Evolutionary conservation across 352 stramenopile species (phyloP), one percentile per base, ranked within the genome.

Genomic region (Peronospora destructor): DNA sequence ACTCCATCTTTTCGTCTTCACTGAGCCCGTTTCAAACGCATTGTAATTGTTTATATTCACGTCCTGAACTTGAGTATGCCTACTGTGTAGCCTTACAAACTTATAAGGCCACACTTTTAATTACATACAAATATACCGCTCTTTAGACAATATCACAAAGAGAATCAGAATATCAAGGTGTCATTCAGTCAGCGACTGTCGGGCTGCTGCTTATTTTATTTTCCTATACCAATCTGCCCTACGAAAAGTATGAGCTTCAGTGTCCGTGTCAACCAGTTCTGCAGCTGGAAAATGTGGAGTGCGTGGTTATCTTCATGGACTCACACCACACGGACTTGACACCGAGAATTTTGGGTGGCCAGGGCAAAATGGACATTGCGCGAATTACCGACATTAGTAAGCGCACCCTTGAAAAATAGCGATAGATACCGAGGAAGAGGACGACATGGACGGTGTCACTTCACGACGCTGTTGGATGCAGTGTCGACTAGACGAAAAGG

Each of bases 131-230:
- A 21, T 17, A 4, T 37, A 37, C 33, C 33, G 23, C 5, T 26
- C 23, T 26, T 26, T 6, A 26, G 5, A 26, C 23, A 26, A 26
- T 26, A 6, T 3, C 23, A 26, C 23, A 26, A 26, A 26, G 5
- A 0, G 23, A 26, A 26, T 26, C 23, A 26, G 4, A 26, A 26
- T 23, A 72, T 83, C 50, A 87, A 85, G 63, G 38, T 91, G 32
- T 88, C 76, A 55, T 64, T 91, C 7, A 76, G 64, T 50, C 69
- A 91, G 59, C 87, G 87, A 68, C 63, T 47, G 70, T 71, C 64
- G 79, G 91, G 63, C 91, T 76, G 76, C 71, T 91, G 40, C 77
- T 93, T 48, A 67, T 93, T 2, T 90, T 93, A 61, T 93, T 93
- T 68, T 93, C 91, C 71, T 80, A 76, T 8, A 87, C 90, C 64